Evolutionary conservation across 805 yeast species (phyloP), one percentile per base, ranked within the genome.

Genomic region (Candida bentonensis): DNA sequence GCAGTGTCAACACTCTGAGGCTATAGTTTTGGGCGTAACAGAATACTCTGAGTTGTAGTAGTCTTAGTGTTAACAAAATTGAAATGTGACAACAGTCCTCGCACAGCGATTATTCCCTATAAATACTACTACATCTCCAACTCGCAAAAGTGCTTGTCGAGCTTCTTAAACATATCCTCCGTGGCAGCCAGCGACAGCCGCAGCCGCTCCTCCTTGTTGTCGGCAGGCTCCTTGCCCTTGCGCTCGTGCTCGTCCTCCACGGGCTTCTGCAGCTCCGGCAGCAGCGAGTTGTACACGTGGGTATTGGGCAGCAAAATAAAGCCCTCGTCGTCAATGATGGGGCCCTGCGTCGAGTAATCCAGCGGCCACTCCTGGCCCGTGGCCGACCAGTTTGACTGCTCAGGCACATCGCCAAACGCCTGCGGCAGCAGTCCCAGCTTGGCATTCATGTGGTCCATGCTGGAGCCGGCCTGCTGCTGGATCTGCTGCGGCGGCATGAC

Each of bases 151-250:
- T 49, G 54, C 17, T 50, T 47, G 22, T 58, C 59, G 20, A 56
- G 45, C 30, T 55, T 51, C 42, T 45, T 40, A 46, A 55, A 56
- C 20, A 55, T 51, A 39, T 56, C 58, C 42, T 55, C 60, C 13
- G 60, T 59, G 2, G 58, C 57, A 39, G 48, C 54, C 36, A 55
- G 48, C 9, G 60, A 58, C 15, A 51, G 49, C 36, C 49, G 41
- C 7, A 41, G 46, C 9, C 44, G 49, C 5, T 20, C 41, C 23
- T 42, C 42, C 20, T 49, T 42, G 2, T 34, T 25, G 9, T 25
- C 44, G 30, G 41, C 48, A 3, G 23, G 30, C 26, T 46, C 45
- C 27, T 39, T 41, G 21, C n/a, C 21, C 40, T 28, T 41, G 3
- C 20, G 30, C n/a, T 41, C 48, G 22, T 20, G 36, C 22, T 33